Evolutionary conservation across 352 stramenopile genomes (phyloP), one percentile per base, ranked within the genome.

Genomic region (Pythium utonaiense): DNA sequence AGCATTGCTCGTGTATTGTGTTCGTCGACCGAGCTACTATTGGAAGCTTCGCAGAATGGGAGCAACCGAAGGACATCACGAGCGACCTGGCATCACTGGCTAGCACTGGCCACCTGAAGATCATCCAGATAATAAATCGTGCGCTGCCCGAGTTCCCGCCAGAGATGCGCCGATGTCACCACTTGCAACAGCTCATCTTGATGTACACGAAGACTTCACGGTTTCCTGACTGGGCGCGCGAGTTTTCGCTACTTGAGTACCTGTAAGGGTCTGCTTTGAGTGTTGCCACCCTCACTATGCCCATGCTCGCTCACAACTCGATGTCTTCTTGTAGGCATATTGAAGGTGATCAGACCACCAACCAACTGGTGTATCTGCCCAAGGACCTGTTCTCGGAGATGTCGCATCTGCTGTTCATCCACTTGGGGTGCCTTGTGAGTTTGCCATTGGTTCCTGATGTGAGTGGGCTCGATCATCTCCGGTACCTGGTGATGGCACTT

Each of bases 181-280:
- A 47, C 13, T 22, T 60, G 14, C 36, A 60, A n/a, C 53, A 60
- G 40, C n/a, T 60, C 6, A 60, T 47, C 14, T 27, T 60, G 22
- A 25, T 60, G 6, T 60, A 60, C 53, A 60, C 53, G 13, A 60
- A 60, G 53, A 60, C 40, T 9, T 13, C 25, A 30, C 28, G 19
- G 25, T 25, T 60, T 24, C 53, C 53, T 2, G 40, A 60, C 14
- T 60, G 53, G 53, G 27, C 28, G n/a, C n/a, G 40, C 24, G 53
- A 60, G 40, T 53, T 60, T 13, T 36, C n/a, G n/a, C 19, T 17
- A 16, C 38, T 60, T 13, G 16, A 60, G 9, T 53, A 53, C 9
- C 41, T 60, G 53, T 60, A 19, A 60, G 53, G 41, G 8, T 45
- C 17, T 45, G 24, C 17, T 3, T 10, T 17, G 13, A 53, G 13